Conservation (phyloP, 495 filamentous ascomycete genomes). For the Monascus purpureus region DNA sequence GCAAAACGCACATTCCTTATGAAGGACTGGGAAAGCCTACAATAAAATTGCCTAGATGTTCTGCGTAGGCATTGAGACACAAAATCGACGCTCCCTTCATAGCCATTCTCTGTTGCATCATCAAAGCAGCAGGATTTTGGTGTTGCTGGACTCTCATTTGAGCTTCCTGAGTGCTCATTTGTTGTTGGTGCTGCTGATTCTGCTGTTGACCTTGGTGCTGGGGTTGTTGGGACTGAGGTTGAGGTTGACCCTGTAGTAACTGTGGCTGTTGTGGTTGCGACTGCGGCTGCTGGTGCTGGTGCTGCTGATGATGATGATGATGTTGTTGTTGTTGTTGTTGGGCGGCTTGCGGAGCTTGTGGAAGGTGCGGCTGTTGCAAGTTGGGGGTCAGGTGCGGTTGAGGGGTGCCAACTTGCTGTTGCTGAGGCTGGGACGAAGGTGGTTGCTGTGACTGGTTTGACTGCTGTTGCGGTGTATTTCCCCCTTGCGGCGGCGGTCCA, state of each 20-base stretch:
- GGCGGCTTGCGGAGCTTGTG: conserved; percentile 27
- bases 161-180: conserved; percentile 25
- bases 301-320: conserved; percentile 17
- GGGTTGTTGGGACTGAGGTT: conserved; percentile 22
- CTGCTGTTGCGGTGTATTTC: conserved; percentile 33
- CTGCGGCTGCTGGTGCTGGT: conserved; percentile 26
- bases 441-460: conserved; percentile 32
- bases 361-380: conserved; percentile 32
- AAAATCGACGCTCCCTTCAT: conserved; percentile 46
- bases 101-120: conserved; percentile 32
- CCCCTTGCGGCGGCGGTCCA: conserved; percentile 25
- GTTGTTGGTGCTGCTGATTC: conserved; percentile 25
- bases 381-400: conserved; percentile 34
- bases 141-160: conserved; percentile 32
- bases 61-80: conserved; percentile 53
- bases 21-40: conserved; percentile 21
- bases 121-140: conserved; percentile 24
- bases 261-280: conserved; percentile 18
- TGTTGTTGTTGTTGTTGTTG: conserved; percentile 24
- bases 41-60: conserved; percentile 52
- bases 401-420: conserved; percentile 26
- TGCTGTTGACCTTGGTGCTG: conserved; percentile 30
- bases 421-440: conserved; percentile 23
- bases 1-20: background rate
- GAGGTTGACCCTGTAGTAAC: conserved; percentile 17